These are phyloP conservation scores for Solanum virginianum DNA, from an alignment of 257 asterid genomes.

Conservation along the genomic window DNA sequence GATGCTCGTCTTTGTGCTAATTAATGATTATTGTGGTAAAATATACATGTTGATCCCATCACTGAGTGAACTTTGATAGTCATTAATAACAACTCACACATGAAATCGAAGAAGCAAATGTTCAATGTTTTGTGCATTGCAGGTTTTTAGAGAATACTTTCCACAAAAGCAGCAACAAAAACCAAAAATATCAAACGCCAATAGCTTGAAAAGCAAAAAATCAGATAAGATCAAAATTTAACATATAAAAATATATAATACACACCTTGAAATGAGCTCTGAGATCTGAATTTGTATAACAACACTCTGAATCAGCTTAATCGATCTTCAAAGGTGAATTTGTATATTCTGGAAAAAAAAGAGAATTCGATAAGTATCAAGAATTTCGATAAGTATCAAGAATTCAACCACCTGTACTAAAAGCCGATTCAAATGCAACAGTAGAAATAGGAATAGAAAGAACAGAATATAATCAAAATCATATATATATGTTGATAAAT, in stretches of 20 bases:
- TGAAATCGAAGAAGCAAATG: background rate
- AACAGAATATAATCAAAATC: too few species aligned
- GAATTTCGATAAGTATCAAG: too few species aligned
- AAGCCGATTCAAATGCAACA: too few species aligned
- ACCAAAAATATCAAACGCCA: background rate
- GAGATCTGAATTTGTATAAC: constrained; percentile 45
- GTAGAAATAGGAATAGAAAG: too few species aligned
- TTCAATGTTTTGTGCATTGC: background rate
- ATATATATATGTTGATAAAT: too few species aligned
- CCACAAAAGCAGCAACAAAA: constrained; percentile 37
- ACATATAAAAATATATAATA: background rate
- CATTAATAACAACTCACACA: background rate
- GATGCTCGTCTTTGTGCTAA: background rate
- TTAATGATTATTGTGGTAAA: background rate
- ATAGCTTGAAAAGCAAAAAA: background rate
- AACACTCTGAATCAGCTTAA: too few species aligned
- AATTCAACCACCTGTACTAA: too few species aligned
- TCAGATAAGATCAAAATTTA: background rate
- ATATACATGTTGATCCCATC: background rate
- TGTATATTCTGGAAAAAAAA: too few species aligned
- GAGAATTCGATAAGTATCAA: too few species aligned
- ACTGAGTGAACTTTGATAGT: background rate
- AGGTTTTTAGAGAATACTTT: constrained; percentile 78
- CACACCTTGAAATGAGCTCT: constrained; percentile 73
- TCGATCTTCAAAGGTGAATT: too few species aligned